Evolutionary conservation across 176 grass and related monocot genomes (phyloP).

Genomic region (Juncus effusus): DNA sequence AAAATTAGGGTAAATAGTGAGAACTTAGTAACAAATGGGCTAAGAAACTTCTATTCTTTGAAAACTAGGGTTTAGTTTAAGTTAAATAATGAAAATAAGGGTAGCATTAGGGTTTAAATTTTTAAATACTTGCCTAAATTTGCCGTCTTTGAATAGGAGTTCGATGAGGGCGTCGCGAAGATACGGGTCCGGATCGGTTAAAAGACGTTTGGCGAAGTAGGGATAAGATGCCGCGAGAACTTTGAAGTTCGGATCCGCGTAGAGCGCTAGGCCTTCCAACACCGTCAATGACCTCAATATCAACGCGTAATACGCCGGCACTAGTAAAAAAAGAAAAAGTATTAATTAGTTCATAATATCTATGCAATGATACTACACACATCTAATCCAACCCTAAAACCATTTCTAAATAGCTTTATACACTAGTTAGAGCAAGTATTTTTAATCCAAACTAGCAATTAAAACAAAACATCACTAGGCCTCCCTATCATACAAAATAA

Average conservation of each 20-base stretch:
- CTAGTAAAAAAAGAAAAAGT: slow-evolving; percentile 47
- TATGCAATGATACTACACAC: no score
- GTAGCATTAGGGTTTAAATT: slow-evolving; percentile 20
- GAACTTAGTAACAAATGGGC: neutral
- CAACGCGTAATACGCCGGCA: slow-evolving; percentile 91
- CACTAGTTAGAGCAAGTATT: no score
- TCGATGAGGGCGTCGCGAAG: slow-evolving; percentile 97
- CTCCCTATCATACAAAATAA: neutral
- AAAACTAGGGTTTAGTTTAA: neutral
- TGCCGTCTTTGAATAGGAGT: slow-evolving; percentile 96
- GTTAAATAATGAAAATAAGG: slow-evolving; percentile 19
- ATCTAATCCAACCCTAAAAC: slow-evolving; percentile 16
- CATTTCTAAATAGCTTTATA: neutral
- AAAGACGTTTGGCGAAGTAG: slow-evolving; percentile 96
- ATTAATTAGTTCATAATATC: neutral
- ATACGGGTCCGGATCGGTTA: slow-evolving; percentile 98
- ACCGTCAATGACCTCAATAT: slow-evolving; percentile 93
- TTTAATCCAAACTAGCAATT: no score
- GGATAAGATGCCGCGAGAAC: slow-evolving; percentile 97
- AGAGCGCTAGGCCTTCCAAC: slow-evolving; percentile 90
- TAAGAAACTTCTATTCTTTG: neutral
- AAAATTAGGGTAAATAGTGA: no score
- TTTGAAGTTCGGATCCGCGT: slow-evolving; percentile 96
- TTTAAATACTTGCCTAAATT: slow-evolving; percentile 66
- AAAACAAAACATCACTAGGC: no score